Evolutionary conservation across 768 basidiomycete species (phyloP), one percentile per base, ranked within the genome.

Genomic region (Coprinopsis marcescibilis): DNA sequence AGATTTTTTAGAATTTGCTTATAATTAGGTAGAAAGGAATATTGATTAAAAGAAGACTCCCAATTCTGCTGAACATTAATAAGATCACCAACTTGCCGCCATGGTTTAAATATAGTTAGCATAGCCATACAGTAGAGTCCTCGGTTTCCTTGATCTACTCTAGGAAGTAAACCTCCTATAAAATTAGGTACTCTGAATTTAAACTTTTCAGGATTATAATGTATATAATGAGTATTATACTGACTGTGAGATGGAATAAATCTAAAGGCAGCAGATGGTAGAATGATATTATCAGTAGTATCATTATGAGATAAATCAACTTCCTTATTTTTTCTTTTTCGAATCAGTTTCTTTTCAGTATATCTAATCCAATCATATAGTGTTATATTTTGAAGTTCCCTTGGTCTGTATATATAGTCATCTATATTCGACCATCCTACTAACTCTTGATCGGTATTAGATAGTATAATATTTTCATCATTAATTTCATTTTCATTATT

Each of bases 41-140:
- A 33, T 3, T 37, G 23, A 2, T 38, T 14, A 46, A 63, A 66
- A 3, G 59, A 43, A 27, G 58, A 52, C 54, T 57, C 57, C 61
- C 61, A 69, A 15, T 46, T 53, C 21, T 50, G 21, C 4, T 53
- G 34, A 1, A 34, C 30, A 19, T 44, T 10, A 43, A 56, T 58
- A 17, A 64, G 43, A 26, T 65, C 61, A 12, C 39, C 43, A 3
- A 57, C 60, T 25, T 15, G 37, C 20, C 59, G 38, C 67, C 67
- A 67, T 2, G 64, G 63, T 27, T 56, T 60, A 37, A 65, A 62
- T 10, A 65, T 48, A 6, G 59, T 55, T 3, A 65, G 40, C 64
- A 67, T 66, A 4, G 59, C 55, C 7, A 36, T 14, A 48, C 62
- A 65, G 49, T 65, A 65, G 24, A 52, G 61, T 33, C 65, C 61